Percentiles rank a stretch among this genome's conserved stretches.
Evolutionary conservation across 768 basidiomycete genomes (phyloP).

Genomic region (Tephrocybe sp.): DNA sequence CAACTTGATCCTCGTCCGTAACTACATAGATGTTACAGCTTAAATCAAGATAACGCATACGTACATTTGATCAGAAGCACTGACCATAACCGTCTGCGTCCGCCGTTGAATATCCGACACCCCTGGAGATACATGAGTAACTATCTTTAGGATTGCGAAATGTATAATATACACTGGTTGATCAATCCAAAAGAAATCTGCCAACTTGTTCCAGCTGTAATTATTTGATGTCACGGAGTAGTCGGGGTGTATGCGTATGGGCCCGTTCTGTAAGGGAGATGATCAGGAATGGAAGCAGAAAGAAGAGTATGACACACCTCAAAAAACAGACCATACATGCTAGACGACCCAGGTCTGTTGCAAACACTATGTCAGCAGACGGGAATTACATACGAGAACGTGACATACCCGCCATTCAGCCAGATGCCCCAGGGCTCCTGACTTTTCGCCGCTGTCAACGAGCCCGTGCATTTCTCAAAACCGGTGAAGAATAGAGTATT

Average conservation of each 20-base stretch:
- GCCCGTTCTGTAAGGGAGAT: slow-evolving; percentile 55
- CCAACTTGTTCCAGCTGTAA: slow-evolving; percentile 57
- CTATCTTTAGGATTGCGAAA: neutral
- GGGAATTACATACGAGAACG: neutral
- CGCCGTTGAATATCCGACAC: slow-evolving; percentile 64
- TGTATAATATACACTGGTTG: slow-evolving; percentile 55
- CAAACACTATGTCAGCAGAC: neutral
- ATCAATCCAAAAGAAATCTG: slow-evolving; percentile 75
- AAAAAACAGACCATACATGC: slow-evolving; percentile 61
- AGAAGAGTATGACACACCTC: slow-evolving; percentile 44
- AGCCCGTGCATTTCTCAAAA: slow-evolving; percentile 56
- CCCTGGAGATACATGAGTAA: slow-evolving; percentile 32
- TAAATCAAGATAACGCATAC: slow-evolving; percentile 1
- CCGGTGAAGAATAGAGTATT: slow-evolving; percentile 68
- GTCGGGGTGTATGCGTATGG: slow-evolving; percentile 55
- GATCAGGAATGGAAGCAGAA: neutral
- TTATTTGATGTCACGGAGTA: slow-evolving; percentile 50
- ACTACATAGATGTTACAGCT: slow-evolving; percentile 37
- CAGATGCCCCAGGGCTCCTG: slow-evolving; percentile 70
- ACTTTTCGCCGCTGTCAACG: slow-evolving; percentile 47
- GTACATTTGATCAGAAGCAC: slow-evolving; percentile 15
- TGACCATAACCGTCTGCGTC: slow-evolving; percentile 61
- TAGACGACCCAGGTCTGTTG: slow-evolving; percentile 66
- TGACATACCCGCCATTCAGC: slow-evolving; percentile 68
- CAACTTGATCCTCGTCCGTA: slow-evolving; percentile 67